phyloP scores from a whole-genome alignment of 78 protist genomes.

The Neovahlkampfia damariscottae region DNA sequence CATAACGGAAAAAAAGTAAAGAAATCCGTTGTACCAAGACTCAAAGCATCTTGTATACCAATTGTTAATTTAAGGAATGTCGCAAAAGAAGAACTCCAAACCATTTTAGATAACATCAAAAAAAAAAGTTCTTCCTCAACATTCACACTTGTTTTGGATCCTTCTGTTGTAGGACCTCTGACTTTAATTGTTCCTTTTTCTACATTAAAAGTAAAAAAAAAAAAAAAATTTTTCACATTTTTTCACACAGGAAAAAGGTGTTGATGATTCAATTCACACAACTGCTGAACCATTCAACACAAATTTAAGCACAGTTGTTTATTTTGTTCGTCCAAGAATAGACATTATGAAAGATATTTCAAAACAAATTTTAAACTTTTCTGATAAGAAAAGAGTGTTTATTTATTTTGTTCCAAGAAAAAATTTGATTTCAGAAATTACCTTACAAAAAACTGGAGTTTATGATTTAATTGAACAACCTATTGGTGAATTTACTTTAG shows the following conservation, averaged over 20 bases:
- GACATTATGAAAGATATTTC: neutral
- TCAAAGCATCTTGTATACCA: too few relatives aligned
- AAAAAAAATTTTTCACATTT: neutral
- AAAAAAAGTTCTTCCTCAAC: too few relatives aligned
- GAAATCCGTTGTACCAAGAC: too few relatives aligned
- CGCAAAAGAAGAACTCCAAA: too few relatives aligned
- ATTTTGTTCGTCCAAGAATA: neutral
- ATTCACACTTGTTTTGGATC: constrained; percentile 1
- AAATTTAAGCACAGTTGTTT: neutral
- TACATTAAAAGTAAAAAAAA: neutral
- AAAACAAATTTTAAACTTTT: neutral
- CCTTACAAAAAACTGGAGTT: constrained; percentile 66
- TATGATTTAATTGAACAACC: constrained; percentile 3
- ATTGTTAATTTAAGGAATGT: too few relatives aligned
- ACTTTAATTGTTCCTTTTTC: neutral
- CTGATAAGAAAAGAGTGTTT: neutral
- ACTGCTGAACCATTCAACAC: neutral
- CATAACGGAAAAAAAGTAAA: too few relatives aligned
- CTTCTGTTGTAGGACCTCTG: neutral
- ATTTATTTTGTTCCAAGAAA: constrained; percentile 44
- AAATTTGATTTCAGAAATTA: constrained; percentile 44
- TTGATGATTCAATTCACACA: neutral
- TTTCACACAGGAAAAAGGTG: neutral
- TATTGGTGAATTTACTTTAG: constrained; percentile 38
- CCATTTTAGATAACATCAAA: neutral